Evolutionary conservation across 176 grass and related monocot species (phyloP).

Genomic region (Aechmea fasciata): DNA sequence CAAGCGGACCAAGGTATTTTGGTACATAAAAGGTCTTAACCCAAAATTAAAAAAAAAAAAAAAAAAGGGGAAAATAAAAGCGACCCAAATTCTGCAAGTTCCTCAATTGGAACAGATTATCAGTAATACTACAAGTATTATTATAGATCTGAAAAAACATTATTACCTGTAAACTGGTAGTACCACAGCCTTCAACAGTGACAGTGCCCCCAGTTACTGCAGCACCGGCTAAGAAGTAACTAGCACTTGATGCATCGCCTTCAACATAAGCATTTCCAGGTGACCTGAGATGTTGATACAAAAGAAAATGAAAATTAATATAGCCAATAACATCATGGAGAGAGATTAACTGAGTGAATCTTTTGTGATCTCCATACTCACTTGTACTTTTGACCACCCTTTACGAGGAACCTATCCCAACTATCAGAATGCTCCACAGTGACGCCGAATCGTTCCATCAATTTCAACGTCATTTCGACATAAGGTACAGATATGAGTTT

Average conservation of each 20-base stretch:
- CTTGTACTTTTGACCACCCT: conserved; percentile 92
- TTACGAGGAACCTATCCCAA: conserved; percentile 93
- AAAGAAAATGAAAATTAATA: neutral
- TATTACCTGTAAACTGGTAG: conserved; percentile 82
- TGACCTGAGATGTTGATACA: conserved; percentile 38
- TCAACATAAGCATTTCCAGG: conserved; percentile 87
- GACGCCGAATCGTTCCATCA: conserved; percentile 94
- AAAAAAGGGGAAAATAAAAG: too few species aligned
- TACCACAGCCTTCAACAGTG: conserved; percentile 91
- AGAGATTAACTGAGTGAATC: neutral
- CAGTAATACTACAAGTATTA: neutral
- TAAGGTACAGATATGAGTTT: conserved; percentile 97
- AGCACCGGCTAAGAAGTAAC: conserved; percentile 97
- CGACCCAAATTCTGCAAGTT: too few species aligned
- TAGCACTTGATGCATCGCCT: conserved; percentile 98
- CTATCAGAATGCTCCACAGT: conserved; percentile 74
- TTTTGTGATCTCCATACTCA: conserved; percentile 18
- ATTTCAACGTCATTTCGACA: conserved; percentile 94
- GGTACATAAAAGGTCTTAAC: too few species aligned
- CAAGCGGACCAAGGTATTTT: too few species aligned
- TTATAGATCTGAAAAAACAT: neutral
- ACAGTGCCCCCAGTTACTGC: conserved; percentile 95
- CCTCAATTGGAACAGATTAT: neutral
- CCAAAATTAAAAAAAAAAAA: too few species aligned
- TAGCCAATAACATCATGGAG: neutral